Percentiles rank a stretch among this genome's conserved stretches.
Conservation (phyloP, 176 grass and related monocot species). For the Dactylis glomerata region DNA sequence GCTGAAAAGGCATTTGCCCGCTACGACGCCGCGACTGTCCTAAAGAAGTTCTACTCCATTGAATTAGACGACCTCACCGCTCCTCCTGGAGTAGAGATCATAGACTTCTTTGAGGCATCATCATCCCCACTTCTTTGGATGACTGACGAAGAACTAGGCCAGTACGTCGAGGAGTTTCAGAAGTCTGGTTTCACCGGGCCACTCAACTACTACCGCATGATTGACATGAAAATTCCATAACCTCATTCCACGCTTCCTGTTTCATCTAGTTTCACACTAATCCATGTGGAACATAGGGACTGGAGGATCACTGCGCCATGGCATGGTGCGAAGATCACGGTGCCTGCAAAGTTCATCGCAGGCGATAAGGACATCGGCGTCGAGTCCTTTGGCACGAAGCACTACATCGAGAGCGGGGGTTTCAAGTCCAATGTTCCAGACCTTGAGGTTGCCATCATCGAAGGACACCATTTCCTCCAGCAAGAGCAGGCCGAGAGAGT, state of each 20-base stretch:
- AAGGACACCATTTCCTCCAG: slow-evolving; percentile 61
- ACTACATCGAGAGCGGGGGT: slow-evolving; percentile 34
- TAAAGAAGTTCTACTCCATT: slow-evolving; percentile 55
- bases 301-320: slow-evolving; percentile 54
- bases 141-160: slow-evolving; percentile 43
- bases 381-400: slow-evolving; percentile 27
- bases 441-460: slow-evolving; percentile 38
- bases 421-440: slow-evolving; percentile 45
- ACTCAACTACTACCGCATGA: slow-evolving; percentile 62
- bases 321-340: slow-evolving; percentile 43
- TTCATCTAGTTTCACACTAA: neutral
- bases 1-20: slow-evolving; percentile 55
- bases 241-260: neutral
- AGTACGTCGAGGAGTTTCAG: slow-evolving; percentile 52
- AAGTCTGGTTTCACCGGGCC: slow-evolving; percentile 73
- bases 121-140: slow-evolving; percentile 50
- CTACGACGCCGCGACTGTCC: slow-evolving; percentile 41
- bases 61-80: slow-evolving; percentile 38
- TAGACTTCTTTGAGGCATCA: slow-evolving; percentile 53
- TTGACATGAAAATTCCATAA: slow-evolving; percentile 34
- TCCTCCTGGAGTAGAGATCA: slow-evolving; percentile 61
- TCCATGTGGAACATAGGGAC: slow-evolving; percentile 35
- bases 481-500: slow-evolving; percentile 57
- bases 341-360: slow-evolving; percentile 50
- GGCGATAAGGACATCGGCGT: slow-evolving; percentile 38